Evolutionary conservation across 192 early-diverging fungal genomes (phyloP), one percentile per base, ranked within the genome.

Genomic region (Geranomyces michiganensis): DNA sequence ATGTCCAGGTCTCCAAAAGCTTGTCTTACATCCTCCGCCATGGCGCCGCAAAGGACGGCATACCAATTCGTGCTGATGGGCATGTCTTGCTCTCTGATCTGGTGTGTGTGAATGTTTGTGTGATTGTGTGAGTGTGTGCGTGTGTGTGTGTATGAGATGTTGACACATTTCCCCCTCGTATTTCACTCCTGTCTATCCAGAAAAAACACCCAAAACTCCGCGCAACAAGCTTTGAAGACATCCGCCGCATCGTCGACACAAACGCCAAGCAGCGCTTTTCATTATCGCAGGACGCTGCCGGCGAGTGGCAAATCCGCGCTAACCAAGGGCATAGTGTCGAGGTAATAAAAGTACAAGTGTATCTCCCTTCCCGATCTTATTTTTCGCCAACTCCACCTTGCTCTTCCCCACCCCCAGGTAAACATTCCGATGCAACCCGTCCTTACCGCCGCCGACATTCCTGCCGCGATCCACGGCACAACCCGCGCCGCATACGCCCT

Each of bases 11-110:
- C 2, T 94, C 92, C 33, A 96, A 96, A 74, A 69, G 84, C 3
- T 76, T 97, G 13, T 90, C 92, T 0, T 93, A 92, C 80, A 46
- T 96, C 7, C 85, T 97, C 29, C 88, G 94, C 29, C 96, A 97
- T 68, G 90, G 89, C 26, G 94, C 94, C 9, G 81, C 70, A 26
- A 87, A 92, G 62, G 90, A 93, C 30, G 90, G 90, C 3, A 67
- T 97, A 33, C 63, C 74, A 7, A 89, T 97, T 31, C 78, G 88
- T 12, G 56, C 78, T 1, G 92, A 95, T 75, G 96, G 96, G 29
- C 93, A 86, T 75, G 84, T 94, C 26, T 62, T 72, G 12, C 21
- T 97, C 22, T 64, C 56, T 19, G 91, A 92, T 24, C 78, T 97
- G 72, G 81, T 91, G n/a, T n/a, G n/a, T n/a, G n/a, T n/a, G n/a